Conservation (phyloP, 2,329 filamentous ascomycete genomes). For the Xylariales sp. region DNA sequence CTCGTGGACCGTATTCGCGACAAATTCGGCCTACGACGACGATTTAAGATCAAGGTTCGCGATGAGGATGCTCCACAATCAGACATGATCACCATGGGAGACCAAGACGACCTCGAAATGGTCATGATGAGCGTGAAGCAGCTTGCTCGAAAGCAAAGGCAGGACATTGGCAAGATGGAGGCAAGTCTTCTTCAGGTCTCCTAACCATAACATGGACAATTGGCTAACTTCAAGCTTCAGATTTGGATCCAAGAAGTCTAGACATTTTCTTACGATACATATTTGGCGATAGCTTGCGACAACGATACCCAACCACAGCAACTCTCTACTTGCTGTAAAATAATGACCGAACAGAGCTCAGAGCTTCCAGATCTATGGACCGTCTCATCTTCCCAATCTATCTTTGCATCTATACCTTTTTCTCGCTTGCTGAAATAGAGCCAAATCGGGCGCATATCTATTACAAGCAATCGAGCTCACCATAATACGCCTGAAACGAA, state of each 20-base stretch:
- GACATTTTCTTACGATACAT: slow-evolving; percentile 24
- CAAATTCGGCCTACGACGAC: slow-evolving; percentile 74
- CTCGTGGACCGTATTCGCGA: slow-evolving; percentile 75
- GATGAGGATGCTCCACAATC: slow-evolving; percentile 73
- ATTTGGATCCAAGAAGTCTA: slow-evolving; percentile 45
- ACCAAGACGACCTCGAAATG: slow-evolving; percentile 94
- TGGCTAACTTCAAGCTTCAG: slow-evolving; percentile 22
- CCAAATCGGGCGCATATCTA: no score
- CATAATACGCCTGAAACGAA: slow-evolving; percentile 5
- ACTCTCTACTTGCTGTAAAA: no score
- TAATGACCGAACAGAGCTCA: slow-evolving; percentile 22
- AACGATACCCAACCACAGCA: slow-evolving; percentile 29
- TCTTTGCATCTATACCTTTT: not conserved
- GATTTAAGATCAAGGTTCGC: slow-evolving; percentile 83
- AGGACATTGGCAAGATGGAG: slow-evolving; percentile 91
- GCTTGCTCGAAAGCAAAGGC: slow-evolving; percentile 65
- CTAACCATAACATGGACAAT: slow-evolving; percentile 19
- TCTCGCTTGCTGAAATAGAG: no score
- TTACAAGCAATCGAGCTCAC: not conserved
- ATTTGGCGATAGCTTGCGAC: slow-evolving; percentile 20
- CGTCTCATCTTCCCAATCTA: slow-evolving; percentile 1
- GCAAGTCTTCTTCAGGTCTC: slow-evolving; percentile 47
- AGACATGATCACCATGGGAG: slow-evolving; percentile 95
- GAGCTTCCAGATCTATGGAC: not conserved
- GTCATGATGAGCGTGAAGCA: slow-evolving; percentile 66